A percentile compares a stretch with the other conserved stretches of the same genome.
Evolutionary conservation across 768 basidiomycete species (phyloP).

Genomic region (Tricholoma terreum): DNA sequence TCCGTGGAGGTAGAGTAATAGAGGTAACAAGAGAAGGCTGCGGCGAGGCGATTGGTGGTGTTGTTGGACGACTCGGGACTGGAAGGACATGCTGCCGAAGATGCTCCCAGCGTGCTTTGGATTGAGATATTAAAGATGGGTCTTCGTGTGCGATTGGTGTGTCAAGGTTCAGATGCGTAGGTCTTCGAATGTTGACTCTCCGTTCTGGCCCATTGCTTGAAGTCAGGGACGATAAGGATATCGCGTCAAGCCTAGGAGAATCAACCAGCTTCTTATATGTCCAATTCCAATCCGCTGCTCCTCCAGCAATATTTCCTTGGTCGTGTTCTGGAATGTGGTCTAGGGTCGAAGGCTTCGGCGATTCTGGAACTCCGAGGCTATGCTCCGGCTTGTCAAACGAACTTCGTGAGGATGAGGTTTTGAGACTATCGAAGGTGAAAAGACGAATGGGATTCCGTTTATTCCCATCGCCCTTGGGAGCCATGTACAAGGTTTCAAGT

Average conservation of each 20-base stretch:
- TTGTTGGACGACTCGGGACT: conserved; percentile 20
- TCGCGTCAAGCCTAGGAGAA: background rate
- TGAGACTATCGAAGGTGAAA: conserved; percentile 25
- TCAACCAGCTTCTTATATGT: conserved; percentile 8
- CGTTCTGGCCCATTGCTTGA: conserved; percentile 11
- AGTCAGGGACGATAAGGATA: background rate
- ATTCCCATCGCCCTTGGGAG: conserved; percentile 6
- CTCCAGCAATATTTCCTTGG: background rate
- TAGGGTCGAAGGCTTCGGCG: conserved; percentile 3
- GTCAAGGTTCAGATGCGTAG: conserved; percentile 8
- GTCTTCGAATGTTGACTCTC: conserved; percentile 7
- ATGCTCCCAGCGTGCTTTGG: conserved; percentile 48
- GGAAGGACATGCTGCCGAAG: conserved; percentile 54
- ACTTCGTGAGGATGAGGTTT: conserved; percentile 2
- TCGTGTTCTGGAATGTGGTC: conserved; percentile 8
- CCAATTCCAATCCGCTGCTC: conserved; percentile 9
- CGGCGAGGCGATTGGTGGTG: conserved; percentile 23
- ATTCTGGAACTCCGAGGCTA: conserved; percentile 2
- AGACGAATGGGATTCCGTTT: conserved; percentile 20
- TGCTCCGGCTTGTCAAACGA: conserved; percentile 1
- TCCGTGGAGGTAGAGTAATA: conserved; percentile 18
- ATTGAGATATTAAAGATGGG: conserved; percentile 38
- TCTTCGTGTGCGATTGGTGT: conserved; percentile 44
- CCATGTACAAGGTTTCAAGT: conserved; percentile 6
- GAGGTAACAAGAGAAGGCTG: conserved; percentile 25